Evolutionary conservation across 768 basidiomycete genomes (phyloP).

Genomic region (Kwoniella newhampshirensis): DNA sequence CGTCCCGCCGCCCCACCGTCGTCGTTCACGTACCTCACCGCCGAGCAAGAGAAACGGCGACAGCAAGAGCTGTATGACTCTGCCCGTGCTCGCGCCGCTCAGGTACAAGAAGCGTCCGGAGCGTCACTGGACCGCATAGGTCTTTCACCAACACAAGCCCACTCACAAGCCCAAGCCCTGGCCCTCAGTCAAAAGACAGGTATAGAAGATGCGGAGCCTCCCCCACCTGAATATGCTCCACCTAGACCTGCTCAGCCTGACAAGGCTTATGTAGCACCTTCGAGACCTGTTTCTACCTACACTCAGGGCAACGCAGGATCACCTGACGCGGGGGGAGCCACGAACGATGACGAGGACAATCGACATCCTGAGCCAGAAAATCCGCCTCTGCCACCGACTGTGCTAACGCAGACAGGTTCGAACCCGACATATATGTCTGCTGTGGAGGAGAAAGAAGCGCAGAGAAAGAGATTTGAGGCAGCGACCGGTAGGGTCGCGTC

Average conservation of each 20-base stretch:
- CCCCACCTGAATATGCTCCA: constrained; percentile 49
- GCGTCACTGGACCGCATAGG: constrained; percentile 30
- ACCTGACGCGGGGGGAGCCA: not conserved
- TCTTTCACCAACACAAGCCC: constrained; percentile 1
- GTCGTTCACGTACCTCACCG: constrained; percentile 16
- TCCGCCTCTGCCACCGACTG: not conserved
- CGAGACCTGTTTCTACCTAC: constrained; percentile 26
- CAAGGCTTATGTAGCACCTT: constrained; percentile 24
- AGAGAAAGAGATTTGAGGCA: constrained; percentile 43
- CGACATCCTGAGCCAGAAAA: too few species aligned
- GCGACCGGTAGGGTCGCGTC: constrained; percentile 17
- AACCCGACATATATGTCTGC: constrained; percentile 28
- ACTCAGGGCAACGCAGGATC: not conserved
- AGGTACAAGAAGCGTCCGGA: constrained; percentile 22
- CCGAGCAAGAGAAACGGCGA: constrained; percentile 24
- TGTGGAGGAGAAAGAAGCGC: constrained; percentile 42
- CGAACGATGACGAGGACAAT: not conserved
- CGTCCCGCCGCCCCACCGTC: constrained; percentile 5
- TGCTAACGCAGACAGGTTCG: not conserved
- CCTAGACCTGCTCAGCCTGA: constrained; percentile 21
- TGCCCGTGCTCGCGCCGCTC: constrained; percentile 27
- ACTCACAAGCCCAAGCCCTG: not conserved
- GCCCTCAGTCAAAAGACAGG: not conserved
- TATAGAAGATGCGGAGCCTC: constrained; percentile 20
- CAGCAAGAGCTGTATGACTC: constrained; percentile 25